These are phyloP conservation scores for Neophaeococcomyces mojaviensis DNA, from an alignment of 2,329 filamentous ascomycete species.

Conservation along the genomic window DNA sequence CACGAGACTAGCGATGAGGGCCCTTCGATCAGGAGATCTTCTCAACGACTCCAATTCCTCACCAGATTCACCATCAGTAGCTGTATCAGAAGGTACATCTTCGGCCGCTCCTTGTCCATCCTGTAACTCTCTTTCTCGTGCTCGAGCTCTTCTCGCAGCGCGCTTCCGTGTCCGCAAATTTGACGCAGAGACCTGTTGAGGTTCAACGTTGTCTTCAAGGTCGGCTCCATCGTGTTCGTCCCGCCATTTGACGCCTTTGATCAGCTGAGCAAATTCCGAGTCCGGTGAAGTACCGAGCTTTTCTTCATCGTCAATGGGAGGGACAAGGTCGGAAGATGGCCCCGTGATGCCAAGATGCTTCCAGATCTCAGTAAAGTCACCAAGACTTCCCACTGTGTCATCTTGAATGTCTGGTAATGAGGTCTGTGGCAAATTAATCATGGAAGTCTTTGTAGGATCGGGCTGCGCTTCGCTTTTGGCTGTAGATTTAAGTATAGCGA, in stretches of 20 bases:
- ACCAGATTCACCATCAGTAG: slow-evolving; percentile 23
- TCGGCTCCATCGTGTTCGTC: slow-evolving; percentile 27
- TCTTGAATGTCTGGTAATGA: not conserved
- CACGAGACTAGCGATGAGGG: slow-evolving; percentile 25
- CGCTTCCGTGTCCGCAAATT: slow-evolving; percentile 21
- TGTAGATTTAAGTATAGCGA: not conserved
- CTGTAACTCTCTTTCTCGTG: slow-evolving; percentile 17
- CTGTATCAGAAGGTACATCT: slow-evolving; percentile 12
- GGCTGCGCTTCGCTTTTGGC: not conserved
- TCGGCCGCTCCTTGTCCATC: slow-evolving; percentile 2
- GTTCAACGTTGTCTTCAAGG: slow-evolving; percentile 25
- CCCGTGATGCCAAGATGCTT: not conserved
- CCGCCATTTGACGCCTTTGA: slow-evolving; percentile 27
- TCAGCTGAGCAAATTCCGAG: slow-evolving; percentile 15
- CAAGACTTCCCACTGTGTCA: not conserved
- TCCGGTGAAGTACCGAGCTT: not conserved
- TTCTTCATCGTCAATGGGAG: not conserved
- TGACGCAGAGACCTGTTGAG: slow-evolving; percentile 13
- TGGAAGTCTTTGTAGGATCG: not conserved
- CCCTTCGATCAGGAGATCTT: slow-evolving; percentile 22
- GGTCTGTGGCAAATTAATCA: not conserved
- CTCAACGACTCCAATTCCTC: slow-evolving; percentile 21
- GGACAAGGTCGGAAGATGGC: not conserved
- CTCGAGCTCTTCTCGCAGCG: slow-evolving; percentile 22
- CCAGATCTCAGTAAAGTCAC: slow-evolving; percentile 5